Percentiles rank a stretch among this genome's conserved stretches.
Conservation (phyloP, 805 yeast species). For the Lachancea sp. region DNA sequence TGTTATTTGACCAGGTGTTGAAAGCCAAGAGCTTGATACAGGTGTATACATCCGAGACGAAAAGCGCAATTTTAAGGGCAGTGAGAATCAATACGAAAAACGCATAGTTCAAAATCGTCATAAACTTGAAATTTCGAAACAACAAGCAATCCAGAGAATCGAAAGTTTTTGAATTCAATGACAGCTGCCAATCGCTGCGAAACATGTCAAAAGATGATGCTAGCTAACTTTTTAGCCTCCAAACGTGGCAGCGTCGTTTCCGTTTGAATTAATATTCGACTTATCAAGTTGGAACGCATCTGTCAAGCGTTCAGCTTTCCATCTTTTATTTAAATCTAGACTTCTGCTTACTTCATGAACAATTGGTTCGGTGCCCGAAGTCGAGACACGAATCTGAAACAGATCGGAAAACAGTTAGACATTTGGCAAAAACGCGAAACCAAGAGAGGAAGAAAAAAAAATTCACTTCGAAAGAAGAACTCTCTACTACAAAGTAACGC, state of each 20-base stretch:
- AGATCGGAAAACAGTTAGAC: too few relatives aligned
- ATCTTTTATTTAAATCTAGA: too few relatives aligned
- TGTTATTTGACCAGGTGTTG: conserved; percentile 57
- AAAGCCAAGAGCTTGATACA: conserved; percentile 67
- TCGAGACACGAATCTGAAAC: too few relatives aligned
- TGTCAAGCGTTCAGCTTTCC: not conserved
- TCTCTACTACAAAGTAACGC: too few relatives aligned
- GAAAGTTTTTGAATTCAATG: conserved; percentile 25
- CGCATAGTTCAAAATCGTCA: conserved; percentile 20
- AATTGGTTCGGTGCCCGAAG: too few relatives aligned
- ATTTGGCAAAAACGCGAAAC: too few relatives aligned
- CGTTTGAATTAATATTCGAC: too few relatives aligned
- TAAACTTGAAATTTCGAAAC: conserved; percentile 19
- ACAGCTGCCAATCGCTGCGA: conserved; percentile 23
- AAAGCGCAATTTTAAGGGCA: conserved; percentile 47
- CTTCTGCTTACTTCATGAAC: too few relatives aligned
- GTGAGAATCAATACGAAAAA: conserved; percentile 30
- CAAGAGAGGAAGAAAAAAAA: too few relatives aligned
- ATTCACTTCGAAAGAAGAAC: too few relatives aligned
- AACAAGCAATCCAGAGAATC: conserved; percentile 22
- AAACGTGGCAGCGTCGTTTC: too few relatives aligned
- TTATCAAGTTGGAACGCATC: not conserved
- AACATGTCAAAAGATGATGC: conserved; percentile 16
- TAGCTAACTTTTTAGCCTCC: not conserved
- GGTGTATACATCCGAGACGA: conserved; percentile 72